Evolutionary conservation across 2,329 filamentous ascomycete species (phyloP).

Genomic region (Tolypocladium ophioglossoides): DNA sequence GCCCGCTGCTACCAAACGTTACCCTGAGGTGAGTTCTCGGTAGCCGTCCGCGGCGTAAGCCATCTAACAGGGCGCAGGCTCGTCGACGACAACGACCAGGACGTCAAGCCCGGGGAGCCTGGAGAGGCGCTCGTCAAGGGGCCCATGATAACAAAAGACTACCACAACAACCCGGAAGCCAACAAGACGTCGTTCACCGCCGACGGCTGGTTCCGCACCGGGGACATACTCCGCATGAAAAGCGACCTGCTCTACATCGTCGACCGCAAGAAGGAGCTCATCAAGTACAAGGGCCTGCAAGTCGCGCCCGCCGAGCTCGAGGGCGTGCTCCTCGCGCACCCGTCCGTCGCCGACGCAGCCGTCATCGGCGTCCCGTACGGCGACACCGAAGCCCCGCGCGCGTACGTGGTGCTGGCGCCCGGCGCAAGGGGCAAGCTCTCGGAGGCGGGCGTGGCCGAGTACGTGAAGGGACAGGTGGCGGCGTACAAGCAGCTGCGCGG

Average conservation of each 20-base stretch:
- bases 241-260: slow-evolving; percentile 65
- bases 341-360: slow-evolving; percentile 42
- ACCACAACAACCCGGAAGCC: slow-evolving; percentile 56
- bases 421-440: slow-evolving; percentile 12
- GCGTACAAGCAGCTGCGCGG: slow-evolving; percentile 58
- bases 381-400: slow-evolving; percentile 37
- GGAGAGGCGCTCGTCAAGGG: slow-evolving; percentile 61
- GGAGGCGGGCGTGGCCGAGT: slow-evolving; percentile 13
- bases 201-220: slow-evolving; percentile 63
- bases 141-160: slow-evolving; percentile 62
- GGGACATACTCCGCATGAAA: slow-evolving; percentile 66
- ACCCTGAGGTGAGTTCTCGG: slow-evolving; percentile 12
- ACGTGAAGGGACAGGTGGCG: slow-evolving; percentile 23
- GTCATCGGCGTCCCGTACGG: slow-evolving; percentile 46
- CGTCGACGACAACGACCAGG: slow-evolving; percentile 26
- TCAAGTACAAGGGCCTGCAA: slow-evolving; percentile 49
- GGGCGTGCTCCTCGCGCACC: slow-evolving; percentile 28
- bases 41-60: slow-evolving; percentile 1
- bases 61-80: slow-evolving; percentile 15
- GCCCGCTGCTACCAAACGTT: slow-evolving; percentile 17
- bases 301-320: slow-evolving; percentile 58
- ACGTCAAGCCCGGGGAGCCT: slow-evolving; percentile 26
- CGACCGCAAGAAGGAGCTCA: slow-evolving; percentile 63
- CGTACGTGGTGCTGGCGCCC: slow-evolving; percentile 19
- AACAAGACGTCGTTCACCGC: slow-evolving; percentile 47